A percentile compares a stretch with the other conserved stretches of the same genome.
phyloP scores from a whole-genome alignment of 1,139 yeast genomes.

The Schizosaccharomyces versatilis region DNA sequence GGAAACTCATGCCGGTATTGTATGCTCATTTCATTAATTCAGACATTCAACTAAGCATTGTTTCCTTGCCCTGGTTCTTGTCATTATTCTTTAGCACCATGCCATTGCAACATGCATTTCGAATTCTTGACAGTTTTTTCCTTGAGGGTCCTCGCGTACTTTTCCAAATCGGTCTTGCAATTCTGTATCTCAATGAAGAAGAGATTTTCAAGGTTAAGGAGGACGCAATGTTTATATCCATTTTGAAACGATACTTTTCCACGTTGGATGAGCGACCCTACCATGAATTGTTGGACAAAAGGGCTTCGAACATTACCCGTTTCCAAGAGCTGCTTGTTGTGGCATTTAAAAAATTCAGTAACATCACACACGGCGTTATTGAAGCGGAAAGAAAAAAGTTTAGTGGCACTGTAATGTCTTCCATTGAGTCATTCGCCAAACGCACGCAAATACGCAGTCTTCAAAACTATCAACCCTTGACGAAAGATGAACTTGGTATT shows the following conservation, averaged over 20 bases:
- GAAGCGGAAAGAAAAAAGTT: slow-evolving; percentile 46
- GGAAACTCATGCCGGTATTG: slow-evolving; percentile 68
- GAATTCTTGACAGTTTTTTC: slow-evolving; percentile 79
- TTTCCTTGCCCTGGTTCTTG: slow-evolving; percentile 88
- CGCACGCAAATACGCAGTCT: slow-evolving; percentile 74
- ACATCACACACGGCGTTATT: slow-evolving; percentile 54
- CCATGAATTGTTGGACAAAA: slow-evolving; percentile 45
- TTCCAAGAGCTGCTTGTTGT: slow-evolving; percentile 81
- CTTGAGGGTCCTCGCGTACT: slow-evolving; percentile 73
- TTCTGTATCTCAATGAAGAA: slow-evolving; percentile 69
- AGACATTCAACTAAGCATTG: slow-evolving; percentile 86
- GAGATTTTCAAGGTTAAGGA: slow-evolving; percentile 58
- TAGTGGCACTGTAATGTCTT: slow-evolving; percentile 57
- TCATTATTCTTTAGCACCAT: slow-evolving; percentile 75
- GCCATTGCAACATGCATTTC: slow-evolving; percentile 83
- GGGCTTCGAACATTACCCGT: slow-evolving; percentile 45
- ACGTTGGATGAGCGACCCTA: slow-evolving; percentile 63
- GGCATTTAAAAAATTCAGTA: slow-evolving; percentile 75
- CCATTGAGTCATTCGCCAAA: slow-evolving; percentile 75
- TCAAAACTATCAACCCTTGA: slow-evolving; percentile 45
- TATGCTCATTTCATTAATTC: slow-evolving; percentile 60
- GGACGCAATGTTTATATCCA: slow-evolving; percentile 76
- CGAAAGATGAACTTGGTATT: slow-evolving; percentile 36
- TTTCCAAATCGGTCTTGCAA: slow-evolving; percentile 83
- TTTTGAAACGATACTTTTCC: slow-evolving; percentile 61